Conservation (phyloP, 129 eudicot genomes). For the Silybum marianum region DNA sequence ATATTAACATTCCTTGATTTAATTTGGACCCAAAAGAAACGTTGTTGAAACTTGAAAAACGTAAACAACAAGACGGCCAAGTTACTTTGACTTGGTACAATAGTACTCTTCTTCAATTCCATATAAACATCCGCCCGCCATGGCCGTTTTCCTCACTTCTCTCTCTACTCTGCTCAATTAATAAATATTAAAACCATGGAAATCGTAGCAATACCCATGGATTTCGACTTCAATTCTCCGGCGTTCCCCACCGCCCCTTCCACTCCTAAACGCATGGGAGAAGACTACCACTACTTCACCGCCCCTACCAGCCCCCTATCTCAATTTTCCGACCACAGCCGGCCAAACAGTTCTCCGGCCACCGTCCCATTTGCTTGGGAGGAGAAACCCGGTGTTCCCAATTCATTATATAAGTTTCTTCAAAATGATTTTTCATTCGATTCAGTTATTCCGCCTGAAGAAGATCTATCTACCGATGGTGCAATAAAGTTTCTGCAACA, state of each 20-base stretch:
- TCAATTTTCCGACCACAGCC: conserved; percentile 22
- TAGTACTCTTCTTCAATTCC: background rate
- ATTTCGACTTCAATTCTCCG: conserved; percentile 48
- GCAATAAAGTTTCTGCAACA: conserved; percentile 38
- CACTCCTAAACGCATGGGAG: conserved; percentile 36
- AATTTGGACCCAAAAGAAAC: background rate
- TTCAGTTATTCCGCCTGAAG: conserved; percentile 18
- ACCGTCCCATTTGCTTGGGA: conserved; percentile 48
- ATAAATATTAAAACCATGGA: background rate
- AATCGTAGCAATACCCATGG: background rate
- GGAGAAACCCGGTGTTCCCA: conserved; percentile 43
- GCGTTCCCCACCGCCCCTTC: conserved; percentile 30
- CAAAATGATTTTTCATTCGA: too few species aligned
- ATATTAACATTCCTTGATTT: too few species aligned
- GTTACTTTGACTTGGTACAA: background rate
- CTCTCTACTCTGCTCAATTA: background rate
- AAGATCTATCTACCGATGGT: conserved; percentile 56
- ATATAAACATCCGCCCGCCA: background rate
- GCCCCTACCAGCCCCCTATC: conserved; percentile 56
- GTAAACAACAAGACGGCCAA: conserved; percentile 22
- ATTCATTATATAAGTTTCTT: background rate
- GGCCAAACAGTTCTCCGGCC: background rate
- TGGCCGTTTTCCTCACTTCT: background rate
- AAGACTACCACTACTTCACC: conserved; percentile 34
- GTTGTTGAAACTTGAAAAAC: conserved; percentile 1